A percentile compares a stretch with the other conserved stretches of the same genome.
Conservation (phyloP, 2,329 filamentous ascomycete genomes). For the Calycina herbarum region DNA sequence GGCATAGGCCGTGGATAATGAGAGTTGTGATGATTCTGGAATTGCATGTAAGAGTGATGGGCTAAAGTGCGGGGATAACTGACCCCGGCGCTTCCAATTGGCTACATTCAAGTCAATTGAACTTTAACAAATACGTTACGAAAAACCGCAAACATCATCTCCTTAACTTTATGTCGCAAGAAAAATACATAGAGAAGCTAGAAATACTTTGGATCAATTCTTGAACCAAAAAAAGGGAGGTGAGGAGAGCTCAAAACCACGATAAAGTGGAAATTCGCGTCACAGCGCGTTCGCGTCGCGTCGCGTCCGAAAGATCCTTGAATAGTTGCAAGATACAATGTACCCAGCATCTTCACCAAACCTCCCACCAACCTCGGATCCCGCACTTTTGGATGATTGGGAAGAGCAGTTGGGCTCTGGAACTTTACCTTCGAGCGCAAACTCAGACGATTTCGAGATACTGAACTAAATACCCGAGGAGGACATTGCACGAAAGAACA, state of each 20-base stretch:
- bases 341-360: conserved; percentile 25
- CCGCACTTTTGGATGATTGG: conserved; percentile 29
- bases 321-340: conserved; percentile 23
- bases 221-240: too few species aligned
- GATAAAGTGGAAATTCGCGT: background rate
- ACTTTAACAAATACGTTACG: too few species aligned
- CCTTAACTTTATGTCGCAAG: too few species aligned
- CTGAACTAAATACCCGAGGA: conserved; percentile 44
- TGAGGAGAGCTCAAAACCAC: too few species aligned
- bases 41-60: too few species aligned
- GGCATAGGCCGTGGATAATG: too few species aligned
- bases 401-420: conserved; percentile 21
- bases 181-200: too few species aligned
- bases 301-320: background rate
- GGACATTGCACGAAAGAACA: conserved; percentile 43
- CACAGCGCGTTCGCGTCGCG: background rate
- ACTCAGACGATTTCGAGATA: conserved; percentile 50
- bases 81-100: too few species aligned
- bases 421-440: conserved; percentile 26
- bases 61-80: conserved; percentile 21
- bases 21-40: too few species aligned
- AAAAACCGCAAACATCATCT: too few species aligned
- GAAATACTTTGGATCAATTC: too few species aligned
- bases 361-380: conserved; percentile 30
- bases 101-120: too few species aligned